Evolutionary conservation across 2,329 filamentous ascomycete genomes (phyloP), one percentile per base, ranked within the genome.

Genomic region (Trichoderma sp.): DNA sequence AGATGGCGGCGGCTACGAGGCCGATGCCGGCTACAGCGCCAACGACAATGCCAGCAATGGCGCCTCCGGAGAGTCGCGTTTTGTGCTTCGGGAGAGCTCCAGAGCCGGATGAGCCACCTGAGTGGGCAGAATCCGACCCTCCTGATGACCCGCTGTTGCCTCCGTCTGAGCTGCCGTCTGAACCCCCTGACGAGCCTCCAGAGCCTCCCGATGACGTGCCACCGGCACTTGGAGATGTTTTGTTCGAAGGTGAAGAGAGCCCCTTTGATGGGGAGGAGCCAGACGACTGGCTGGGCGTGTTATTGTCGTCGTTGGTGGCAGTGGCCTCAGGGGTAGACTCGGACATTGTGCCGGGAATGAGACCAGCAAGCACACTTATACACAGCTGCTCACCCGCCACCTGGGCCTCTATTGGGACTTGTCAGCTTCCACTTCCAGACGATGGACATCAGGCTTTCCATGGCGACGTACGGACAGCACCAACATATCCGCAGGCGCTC

Each of bases 11-110:
- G n/a, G n/a, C n/a, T n/a, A 34, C 45, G 5, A 24, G 44, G 17
- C 7, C 21, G 3, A 64, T 7, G 7, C 43, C 61, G 19, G 28
- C 61, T 9, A 57, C 44, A 50, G 30, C 48, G 2, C 61, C 61
- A 19, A 64, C 30, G 3, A 45, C 61, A 17, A 64, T 57, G 7
- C 61, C 61, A 6, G 52, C 61, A 57, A 64, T 64, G 61, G 52
- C 61, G 0, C 51, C 61, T 6, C 19, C 41, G 7, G 61, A 64
- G 15, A 64, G 60, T 30, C 9, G 41, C 41, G 50, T 57, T 14
- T 34, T 44, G 17, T 30, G 43, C 15, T 39, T 57, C 10, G 44
- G 61, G 34, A 34, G 28, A 5, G 50, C 7, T 52, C 56, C 56
- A 3, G 60, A 55, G 4, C 34, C 34, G 4, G 59, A 62, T 17